Conservation (phyloP, 768 basidiomycete genomes). For the Pleurotus giganteus region DNA sequence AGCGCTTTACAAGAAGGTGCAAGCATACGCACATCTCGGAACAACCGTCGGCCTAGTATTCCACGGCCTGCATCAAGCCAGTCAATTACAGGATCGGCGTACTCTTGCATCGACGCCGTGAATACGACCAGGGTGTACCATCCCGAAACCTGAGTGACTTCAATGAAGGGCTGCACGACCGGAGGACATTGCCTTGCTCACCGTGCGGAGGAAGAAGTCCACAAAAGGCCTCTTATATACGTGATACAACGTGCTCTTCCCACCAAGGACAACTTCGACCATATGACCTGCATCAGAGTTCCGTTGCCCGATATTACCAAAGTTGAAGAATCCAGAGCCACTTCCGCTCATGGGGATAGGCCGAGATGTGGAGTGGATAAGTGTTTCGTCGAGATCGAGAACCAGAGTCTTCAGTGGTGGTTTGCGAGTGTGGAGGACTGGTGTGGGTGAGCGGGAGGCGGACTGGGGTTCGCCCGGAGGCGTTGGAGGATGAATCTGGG, state of each 20-base stretch:
- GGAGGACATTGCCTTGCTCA: conserved; percentile 33
- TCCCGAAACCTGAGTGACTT: conserved; percentile 72
- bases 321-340: conserved; percentile 58
- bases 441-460: conserved; percentile 45
- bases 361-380: conserved; percentile 95
- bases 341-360: conserved; percentile 51
- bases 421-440: conserved; percentile 49
- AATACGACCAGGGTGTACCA: conserved; percentile 99
- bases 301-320: conserved; percentile 48
- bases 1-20: conserved; percentile 3
- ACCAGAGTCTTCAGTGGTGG: conserved; percentile 93
- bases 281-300: conserved; percentile 78
- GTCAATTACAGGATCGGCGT: conserved; percentile 99
- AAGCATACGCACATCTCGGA: conserved; percentile 78
- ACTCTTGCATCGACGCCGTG: conserved; percentile 99
- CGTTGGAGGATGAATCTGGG: conserved; percentile 13
- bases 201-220: conserved; percentile 91
- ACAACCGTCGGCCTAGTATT: conserved; percentile 83
- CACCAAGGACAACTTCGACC: conserved; percentile 91
- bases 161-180: conserved; percentile 8
- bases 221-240: conserved; percentile 99
- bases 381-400: conserved; percentile 95
- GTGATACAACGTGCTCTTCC: conserved; percentile 89
- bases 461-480: conserved; percentile 16
- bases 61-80: conserved; percentile 97